Base-by-base conservation (phyloP, 768 basidiomycete genomes). In the Lactarius deliciosus region DNA sequence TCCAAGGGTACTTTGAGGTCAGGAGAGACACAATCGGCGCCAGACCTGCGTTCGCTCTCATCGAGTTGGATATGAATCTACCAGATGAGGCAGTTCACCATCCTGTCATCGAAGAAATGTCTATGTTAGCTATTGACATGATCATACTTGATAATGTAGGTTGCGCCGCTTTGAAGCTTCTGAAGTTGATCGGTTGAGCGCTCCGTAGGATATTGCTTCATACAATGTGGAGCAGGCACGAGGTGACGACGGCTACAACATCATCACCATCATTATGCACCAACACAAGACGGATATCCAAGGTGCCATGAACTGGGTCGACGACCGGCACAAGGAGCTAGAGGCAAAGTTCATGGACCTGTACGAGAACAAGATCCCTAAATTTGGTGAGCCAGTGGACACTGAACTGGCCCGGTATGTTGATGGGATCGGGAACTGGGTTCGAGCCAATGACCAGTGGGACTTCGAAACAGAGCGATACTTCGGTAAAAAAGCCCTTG, bases 391-490 rank as follows among this genome's bases (percentile, higher is more conserved):
- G n/a, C 68, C 72, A 5, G 64, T 80, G 15, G 79, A 82, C 63
- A 59, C 69, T 0, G 72, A 79, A 25, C 74, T 81, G 3, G 65
- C 68, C 16, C 65, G 63, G 2, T 83, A 81, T 60, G 71, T 76
- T 8, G 71, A 81, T 60, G 80, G 80, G 0, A 60, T 82, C 1
- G 81, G 74, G 18, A 77, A 79, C 38, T 82, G 79, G 78, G 76
- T 80, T 1, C 72, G 79, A 2, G 79, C 73, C 3, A 74, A 74
- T 43, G 75, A 79, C 32, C 66, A 60, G 2, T 83, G 81, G 82
- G 74, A 72, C 55, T 81, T 79, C 55, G 80, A 82, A 55, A 47
- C n/a, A 20, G 36, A 64, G 63, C 36, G 63, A 16, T 65, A 65
- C 36, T 60, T 57, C 18, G 63, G 63, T 15, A 47, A 30, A 28